Evolutionary conservation across 192 early-diverging fungal genomes (phyloP).

Genomic region (Jimgerdemannia lactiflua): DNA sequence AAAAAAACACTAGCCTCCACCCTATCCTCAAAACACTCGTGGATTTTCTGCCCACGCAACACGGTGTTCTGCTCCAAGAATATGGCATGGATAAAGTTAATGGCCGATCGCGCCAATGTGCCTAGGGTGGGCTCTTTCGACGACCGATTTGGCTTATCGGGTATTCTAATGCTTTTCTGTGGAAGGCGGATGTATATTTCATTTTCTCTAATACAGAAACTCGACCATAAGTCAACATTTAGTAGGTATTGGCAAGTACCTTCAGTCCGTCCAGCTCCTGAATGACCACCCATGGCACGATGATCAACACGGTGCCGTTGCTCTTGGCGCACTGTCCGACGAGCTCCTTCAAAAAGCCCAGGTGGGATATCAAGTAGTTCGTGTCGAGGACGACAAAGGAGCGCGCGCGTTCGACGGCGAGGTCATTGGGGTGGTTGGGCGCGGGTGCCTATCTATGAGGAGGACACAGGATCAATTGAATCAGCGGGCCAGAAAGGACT

Average conservation of each 20-base stretch:
- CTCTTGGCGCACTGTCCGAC: slow-evolving; percentile 10
- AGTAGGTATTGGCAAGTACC: slow-evolving; percentile 4
- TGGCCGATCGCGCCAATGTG: slow-evolving; percentile 43
- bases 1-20: too few species aligned
- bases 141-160: not conserved
- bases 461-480: not conserved
- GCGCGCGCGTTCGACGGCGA: slow-evolving; percentile 11
- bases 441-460: not conserved
- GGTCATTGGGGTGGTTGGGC: not conserved
- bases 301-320: slow-evolving; percentile 27
- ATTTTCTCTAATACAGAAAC: too few species aligned
- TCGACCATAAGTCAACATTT: too few species aligned
- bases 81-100: slow-evolving; percentile 42
- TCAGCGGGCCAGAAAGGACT: too few species aligned
- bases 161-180: too few species aligned
- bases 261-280: slow-evolving; percentile 57
- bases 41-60: slow-evolving; percentile 47
- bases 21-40: slow-evolving; percentile 34
- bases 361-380: slow-evolving; percentile 52
- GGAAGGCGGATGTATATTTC: too few species aligned
- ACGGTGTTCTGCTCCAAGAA: slow-evolving; percentile 23
- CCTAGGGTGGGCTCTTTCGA: slow-evolving; percentile 11
- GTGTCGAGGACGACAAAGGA: slow-evolving; percentile 48
- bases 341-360: slow-evolving; percentile 40
- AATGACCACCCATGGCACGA: slow-evolving; percentile 59